phyloP scores from a whole-genome alignment of 305 asterid species.

The Rubia balearica region DNA sequence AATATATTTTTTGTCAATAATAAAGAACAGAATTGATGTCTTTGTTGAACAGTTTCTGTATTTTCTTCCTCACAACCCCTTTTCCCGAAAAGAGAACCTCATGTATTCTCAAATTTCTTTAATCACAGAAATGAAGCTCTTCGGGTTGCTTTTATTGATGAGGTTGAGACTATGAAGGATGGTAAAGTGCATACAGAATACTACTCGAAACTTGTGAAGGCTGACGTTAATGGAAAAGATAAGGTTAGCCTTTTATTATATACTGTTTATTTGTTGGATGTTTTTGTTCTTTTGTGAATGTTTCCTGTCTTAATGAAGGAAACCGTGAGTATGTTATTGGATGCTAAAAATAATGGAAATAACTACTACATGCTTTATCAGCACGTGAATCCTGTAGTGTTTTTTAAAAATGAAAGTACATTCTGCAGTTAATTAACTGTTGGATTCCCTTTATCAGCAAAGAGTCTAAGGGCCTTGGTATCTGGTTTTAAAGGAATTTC shows the following conservation, averaged over 20 bases:
- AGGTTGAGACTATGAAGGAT: constrained; percentile 82
- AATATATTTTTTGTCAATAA: not conserved
- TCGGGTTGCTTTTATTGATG: constrained; percentile 92
- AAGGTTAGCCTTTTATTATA: not conserved
- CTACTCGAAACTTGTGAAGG: constrained; percentile 92
- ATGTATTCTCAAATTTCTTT: constrained; percentile 1
- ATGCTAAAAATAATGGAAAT: not conserved
- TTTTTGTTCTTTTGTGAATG: not conserved
- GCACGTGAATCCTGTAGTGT: not conserved
- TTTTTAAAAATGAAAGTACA: too few species aligned
- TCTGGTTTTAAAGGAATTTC: too few species aligned
- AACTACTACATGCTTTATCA: not conserved
- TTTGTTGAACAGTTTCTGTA: not conserved
- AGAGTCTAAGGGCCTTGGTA: not conserved
- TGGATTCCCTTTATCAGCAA: not conserved
- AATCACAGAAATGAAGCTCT: constrained; percentile 85
- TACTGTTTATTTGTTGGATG: not conserved
- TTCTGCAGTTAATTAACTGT: not conserved
- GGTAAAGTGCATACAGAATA: constrained; percentile 74
- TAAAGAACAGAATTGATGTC: not conserved
- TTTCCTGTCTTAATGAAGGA: not conserved
- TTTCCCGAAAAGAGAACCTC: not conserved
- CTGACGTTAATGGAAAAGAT: constrained; percentile 90
- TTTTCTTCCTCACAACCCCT: not conserved
- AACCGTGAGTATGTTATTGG: not conserved